Conservation (phyloP, 192 early-diverging fungal genomes). For the Backusella psychrophila region DNA sequence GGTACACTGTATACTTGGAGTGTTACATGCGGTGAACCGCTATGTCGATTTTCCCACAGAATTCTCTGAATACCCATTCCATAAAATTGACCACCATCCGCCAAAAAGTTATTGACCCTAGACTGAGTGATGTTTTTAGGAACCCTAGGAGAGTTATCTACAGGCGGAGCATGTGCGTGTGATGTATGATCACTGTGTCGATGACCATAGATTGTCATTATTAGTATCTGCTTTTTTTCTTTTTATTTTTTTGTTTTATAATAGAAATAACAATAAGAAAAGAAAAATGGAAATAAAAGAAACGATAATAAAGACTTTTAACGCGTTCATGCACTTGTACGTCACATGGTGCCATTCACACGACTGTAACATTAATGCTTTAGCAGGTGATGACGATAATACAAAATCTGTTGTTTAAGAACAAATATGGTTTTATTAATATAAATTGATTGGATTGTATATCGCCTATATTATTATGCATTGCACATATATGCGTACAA, state of each 20-base stretch:
- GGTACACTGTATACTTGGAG: slow-evolving; percentile 65
- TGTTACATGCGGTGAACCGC: slow-evolving; percentile 46
- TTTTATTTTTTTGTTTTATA: neutral
- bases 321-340: neutral
- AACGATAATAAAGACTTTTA: neutral
- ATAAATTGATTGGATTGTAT: too few species aligned
- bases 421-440: neutral
- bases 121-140: slow-evolving; percentile 68
- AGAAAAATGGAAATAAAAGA: neutral
- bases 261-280: neutral
- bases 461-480: too few species aligned
- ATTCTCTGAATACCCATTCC: slow-evolving; percentile 50
- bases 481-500: neutral
- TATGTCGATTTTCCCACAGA: slow-evolving; percentile 44
- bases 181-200: neutral
- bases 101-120: slow-evolving; percentile 72
- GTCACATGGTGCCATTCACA: neutral
- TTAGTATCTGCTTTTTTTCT: neutral
- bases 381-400: neutral
- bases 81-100: slow-evolving; percentile 37
- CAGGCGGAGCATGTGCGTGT: neutral
- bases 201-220: slow-evolving; percentile 14
- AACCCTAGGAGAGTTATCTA: slow-evolving; percentile 39
- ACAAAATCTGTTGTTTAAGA: neutral
- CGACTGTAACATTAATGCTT: neutral